A percentile compares a stretch with the other conserved stretches of the same genome.
Conservation (phyloP, 805 yeast species). For the Hanseniaspora taiwanica region DNA sequence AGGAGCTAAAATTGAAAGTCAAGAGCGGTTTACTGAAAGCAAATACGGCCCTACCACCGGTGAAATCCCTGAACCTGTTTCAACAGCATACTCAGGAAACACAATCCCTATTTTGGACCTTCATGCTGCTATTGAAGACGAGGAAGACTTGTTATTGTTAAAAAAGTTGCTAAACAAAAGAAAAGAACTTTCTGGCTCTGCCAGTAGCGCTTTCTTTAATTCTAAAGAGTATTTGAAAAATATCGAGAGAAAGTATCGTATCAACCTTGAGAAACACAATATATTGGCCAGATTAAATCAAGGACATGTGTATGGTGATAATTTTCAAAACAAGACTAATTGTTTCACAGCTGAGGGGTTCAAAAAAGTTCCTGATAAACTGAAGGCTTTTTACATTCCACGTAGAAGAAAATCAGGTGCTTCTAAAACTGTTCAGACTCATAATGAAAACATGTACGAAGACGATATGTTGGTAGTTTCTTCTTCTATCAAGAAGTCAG, state of each 20-base stretch:
- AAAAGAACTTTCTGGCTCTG: neutral
- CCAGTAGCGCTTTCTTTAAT: too few species aligned
- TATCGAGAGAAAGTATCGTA: constrained; percentile 8
- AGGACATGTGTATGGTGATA: constrained; percentile 10
- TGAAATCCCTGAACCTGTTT: constrained; percentile 42
- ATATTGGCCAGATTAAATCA: neutral
- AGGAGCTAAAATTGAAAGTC: too few species aligned
- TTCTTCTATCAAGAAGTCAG: constrained; percentile 55
- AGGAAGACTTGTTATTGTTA: constrained; percentile 39
- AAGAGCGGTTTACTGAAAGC: too few species aligned
- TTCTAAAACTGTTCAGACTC: constrained; percentile 54
- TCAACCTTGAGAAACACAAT: neutral
- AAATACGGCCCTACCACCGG: constrained; percentile 37
- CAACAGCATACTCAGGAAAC: constrained; percentile 18
- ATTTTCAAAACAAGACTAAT: constrained; percentile 35
- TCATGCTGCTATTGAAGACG: constrained; percentile 49
- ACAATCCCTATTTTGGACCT: constrained; percentile 29
- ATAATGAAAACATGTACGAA: constrained; percentile 38
- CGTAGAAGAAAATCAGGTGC: constrained; percentile 64
- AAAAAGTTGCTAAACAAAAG: neutral
- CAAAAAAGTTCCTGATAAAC: constrained; percentile 53
- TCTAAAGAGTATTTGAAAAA: constrained; percentile 16
- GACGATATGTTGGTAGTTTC: constrained; percentile 22
- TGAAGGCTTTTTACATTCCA: constrained; percentile 66
- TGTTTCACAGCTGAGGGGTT: constrained; percentile 66